These are phyloP conservation scores for Oenanthe javanica DNA, from an alignment of 140 eudicot species.

Conservation along the genomic window DNA sequence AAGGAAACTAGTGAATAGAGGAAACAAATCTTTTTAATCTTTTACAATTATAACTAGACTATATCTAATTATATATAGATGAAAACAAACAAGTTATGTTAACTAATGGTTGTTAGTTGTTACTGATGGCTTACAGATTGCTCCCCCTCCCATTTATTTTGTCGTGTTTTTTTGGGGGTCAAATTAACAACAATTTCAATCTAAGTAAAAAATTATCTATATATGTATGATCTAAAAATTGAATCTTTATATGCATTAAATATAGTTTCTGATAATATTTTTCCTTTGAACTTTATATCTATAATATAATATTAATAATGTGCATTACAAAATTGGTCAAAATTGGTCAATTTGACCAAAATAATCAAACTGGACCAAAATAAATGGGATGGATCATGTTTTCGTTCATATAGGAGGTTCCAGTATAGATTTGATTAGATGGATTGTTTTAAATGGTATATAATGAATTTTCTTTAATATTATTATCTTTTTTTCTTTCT, in stretches of 20 bases:
- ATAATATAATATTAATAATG: background rate
- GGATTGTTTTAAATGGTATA: too few species aligned
- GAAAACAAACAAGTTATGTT: background rate
- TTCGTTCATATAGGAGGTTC: too few species aligned
- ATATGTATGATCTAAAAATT: background rate
- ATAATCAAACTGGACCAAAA: background rate
- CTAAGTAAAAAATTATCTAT: background rate
- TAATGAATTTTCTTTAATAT: background rate
- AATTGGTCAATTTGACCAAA: background rate
- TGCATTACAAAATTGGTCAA: background rate
- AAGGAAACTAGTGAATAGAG: background rate
- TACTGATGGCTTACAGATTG: too few species aligned
- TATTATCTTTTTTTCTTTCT: background rate
- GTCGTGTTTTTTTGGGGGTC: background rate
- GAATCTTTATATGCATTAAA: background rate
- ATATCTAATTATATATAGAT: background rate
- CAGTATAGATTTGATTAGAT: background rate
- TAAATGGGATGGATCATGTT: background rate
- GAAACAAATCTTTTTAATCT: background rate
- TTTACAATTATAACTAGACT: background rate
- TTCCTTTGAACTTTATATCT: background rate
- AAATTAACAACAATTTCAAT: background rate
- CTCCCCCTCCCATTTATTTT: background rate
- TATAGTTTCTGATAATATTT: background rate
- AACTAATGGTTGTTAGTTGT: too few species aligned